Conservation (phyloP, 768 basidiomycete species). For the Mycena polygramma region DNA sequence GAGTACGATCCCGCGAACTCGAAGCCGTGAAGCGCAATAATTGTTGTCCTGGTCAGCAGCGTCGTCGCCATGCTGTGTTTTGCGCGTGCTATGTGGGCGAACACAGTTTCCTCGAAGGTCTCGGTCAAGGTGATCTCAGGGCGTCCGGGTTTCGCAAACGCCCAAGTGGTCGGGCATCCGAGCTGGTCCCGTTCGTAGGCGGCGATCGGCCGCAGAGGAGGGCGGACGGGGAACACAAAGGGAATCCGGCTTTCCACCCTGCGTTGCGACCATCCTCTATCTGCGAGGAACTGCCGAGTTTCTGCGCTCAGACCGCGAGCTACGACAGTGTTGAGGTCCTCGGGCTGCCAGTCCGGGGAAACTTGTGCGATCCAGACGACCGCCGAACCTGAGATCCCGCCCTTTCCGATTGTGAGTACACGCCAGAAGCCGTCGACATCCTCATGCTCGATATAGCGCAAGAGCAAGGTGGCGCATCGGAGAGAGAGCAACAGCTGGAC, state of each 20-base stretch:
- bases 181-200: no score
- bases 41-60: background rate
- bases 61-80: background rate
- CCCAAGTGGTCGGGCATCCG: background rate
- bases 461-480: background rate
- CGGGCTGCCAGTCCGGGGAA: background rate
- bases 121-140: background rate
- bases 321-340: background rate
- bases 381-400: background rate
- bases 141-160: background rate
- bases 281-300: background rate
- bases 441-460: background rate
- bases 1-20: background rate
- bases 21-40: background rate
- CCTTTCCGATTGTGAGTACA: background rate
- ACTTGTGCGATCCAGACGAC: background rate
- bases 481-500: background rate
- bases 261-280: background rate
- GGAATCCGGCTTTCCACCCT: background rate
- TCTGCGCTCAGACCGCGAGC: no score
- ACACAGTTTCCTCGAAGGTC: background rate
- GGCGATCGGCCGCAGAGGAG: background rate
- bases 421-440: background rate
- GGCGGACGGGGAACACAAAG: no score
- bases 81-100: background rate